Percentiles rank a stretch among this genome's conserved stretches.
phyloP scores from a whole-genome alignment of 2,329 filamentous ascomycete genomes.

The Magnaporthiopsis rhizophila region DNA sequence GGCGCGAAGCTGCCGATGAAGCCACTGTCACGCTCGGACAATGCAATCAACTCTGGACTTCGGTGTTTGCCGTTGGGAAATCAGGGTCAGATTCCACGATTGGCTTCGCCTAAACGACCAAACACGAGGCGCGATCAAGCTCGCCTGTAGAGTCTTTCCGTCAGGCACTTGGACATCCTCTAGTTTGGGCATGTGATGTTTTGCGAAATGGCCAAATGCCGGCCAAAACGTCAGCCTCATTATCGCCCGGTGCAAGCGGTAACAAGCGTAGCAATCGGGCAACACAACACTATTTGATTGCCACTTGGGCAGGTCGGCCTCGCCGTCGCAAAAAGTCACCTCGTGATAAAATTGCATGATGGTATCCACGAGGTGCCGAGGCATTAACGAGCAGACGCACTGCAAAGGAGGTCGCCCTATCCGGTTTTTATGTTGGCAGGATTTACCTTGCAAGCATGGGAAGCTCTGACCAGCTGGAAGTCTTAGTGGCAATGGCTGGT shows the following conservation, averaged over 20 bases:
- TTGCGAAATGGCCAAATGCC: neutral
- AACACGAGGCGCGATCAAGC: neutral
- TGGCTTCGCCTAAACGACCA: neutral
- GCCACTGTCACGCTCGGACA: neutral
- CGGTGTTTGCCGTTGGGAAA: neutral
- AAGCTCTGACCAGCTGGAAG: neutral
- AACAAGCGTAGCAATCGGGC: neutral
- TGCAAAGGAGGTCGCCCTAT: neutral
- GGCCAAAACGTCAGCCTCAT: neutral
- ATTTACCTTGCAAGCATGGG: neutral
- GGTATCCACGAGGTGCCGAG: neutral
- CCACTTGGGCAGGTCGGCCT: neutral
- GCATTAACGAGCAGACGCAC: neutral
- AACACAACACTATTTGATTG: neutral
- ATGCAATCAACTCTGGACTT: too few species aligned
- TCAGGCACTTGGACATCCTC: neutral
- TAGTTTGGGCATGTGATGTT: neutral
- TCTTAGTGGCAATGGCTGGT: too few species aligned
- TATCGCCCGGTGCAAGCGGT: too few species aligned
- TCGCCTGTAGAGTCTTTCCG: neutral
- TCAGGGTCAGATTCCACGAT: neutral
- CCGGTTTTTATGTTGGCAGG: neutral
- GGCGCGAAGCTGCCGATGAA: neutral
- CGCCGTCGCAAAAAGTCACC: neutral
- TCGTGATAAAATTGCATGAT: neutral